Conservation (phyloP, 2,329 filamentous ascomycete genomes). For the Paracoccidioides brasiliensis region DNA sequence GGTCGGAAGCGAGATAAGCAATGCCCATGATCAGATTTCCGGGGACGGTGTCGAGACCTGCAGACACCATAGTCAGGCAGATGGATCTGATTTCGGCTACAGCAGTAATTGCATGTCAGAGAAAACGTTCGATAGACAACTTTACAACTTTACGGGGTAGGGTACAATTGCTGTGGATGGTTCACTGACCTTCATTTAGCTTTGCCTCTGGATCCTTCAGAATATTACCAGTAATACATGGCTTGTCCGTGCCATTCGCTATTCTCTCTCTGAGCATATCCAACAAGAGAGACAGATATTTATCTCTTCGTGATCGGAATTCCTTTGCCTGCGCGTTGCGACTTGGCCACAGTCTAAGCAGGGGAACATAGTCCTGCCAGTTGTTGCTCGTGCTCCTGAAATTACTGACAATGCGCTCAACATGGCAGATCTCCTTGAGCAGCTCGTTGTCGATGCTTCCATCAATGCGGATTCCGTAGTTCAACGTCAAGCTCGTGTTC, state of each 20-base stretch:
- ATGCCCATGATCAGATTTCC: slow-evolving; percentile 70
- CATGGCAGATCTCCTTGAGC: slow-evolving; percentile 59
- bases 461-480: slow-evolving; percentile 65
- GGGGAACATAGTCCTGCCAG: slow-evolving; percentile 72
- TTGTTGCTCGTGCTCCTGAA: slow-evolving; percentile 71
- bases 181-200: slow-evolving; percentile 46
- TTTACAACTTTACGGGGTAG: not conserved
- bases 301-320: slow-evolving; percentile 55
- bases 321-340: slow-evolving; percentile 50
- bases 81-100: slow-evolving; percentile 65
- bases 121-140: slow-evolving; percentile 21
- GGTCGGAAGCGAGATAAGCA: slow-evolving; percentile 55
- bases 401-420: slow-evolving; percentile 63
- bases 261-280: slow-evolving; percentile 49
- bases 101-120: slow-evolving; percentile 23
- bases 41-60: slow-evolving; percentile 68
- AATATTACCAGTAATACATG: slow-evolving; percentile 58
- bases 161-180: not conserved
- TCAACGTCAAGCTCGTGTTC: slow-evolving; percentile 64
- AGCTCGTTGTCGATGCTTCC: slow-evolving; percentile 55
- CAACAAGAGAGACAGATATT: slow-evolving; percentile 49
- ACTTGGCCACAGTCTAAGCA: slow-evolving; percentile 52
- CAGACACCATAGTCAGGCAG: slow-evolving; percentile 69
- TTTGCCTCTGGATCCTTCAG: slow-evolving; percentile 57
- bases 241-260: slow-evolving; percentile 49